Evolutionary conservation across 2,329 filamentous ascomycete genomes (phyloP), one percentile per base, ranked within the genome.

Genomic region (Annulohypoxylon truncatum): DNA sequence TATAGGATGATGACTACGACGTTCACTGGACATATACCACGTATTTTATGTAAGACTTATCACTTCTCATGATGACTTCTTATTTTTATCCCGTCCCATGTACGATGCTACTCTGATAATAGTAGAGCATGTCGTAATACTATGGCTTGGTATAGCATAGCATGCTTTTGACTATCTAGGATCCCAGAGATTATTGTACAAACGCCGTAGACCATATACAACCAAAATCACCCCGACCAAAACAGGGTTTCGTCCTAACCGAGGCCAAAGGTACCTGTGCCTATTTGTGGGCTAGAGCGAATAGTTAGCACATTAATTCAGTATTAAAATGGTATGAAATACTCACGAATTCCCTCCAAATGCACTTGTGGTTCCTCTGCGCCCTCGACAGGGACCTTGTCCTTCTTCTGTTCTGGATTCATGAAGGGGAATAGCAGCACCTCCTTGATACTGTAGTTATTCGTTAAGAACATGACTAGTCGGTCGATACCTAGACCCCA

Each of bases 391-490:
- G 53, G 58, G 15, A 48, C 53, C 56, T 67, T 62, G 22, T 62
- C 67, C 53, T 67, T 71, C 61, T 66, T 70, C 67, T 70, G 69
- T 46, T 68, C 66, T 6, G 60, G 71, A 55, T 97, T 97, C 93
- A 99, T 97, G 83, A 97, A 95, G 9, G 96, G 96, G 89, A 99
- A 99, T 7, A 95, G 90, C 68, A 98, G 82, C 2, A 98, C 95
- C 82, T 99, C 96, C 82, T 96, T 94, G 79, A 99, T 99, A 73
- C 89, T 92, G 83, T 97, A 96, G 82, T 97, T 92, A 81, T 98
- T 89, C 51, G 95, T 97, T 80, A 98, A 82, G 87, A 97, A 97
- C 94, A 97, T 97, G 79, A 94, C 92, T 79, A 97, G 82, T 66
- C 95, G 90, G 83, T 98, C 75, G 31, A 77, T 74, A 70, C 96